Conservation (phyloP, 2,329 filamentous ascomycete species). For the Dactylellina parvicollis region DNA sequence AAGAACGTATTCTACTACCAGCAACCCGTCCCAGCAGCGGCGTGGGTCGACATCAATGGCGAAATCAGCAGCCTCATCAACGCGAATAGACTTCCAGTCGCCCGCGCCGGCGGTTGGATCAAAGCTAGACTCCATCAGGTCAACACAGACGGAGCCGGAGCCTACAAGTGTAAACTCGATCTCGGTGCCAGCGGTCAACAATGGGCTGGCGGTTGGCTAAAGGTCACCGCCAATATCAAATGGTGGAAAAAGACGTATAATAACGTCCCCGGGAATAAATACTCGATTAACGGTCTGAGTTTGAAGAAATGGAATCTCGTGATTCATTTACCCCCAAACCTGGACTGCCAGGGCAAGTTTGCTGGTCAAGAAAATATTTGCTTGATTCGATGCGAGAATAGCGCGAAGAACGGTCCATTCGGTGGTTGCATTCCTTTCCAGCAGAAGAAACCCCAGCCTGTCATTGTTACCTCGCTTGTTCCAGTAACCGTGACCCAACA, state of each 20-base stretch:
- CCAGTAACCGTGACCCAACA: no score
- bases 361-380: not conserved
- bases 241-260: conserved; percentile 4
- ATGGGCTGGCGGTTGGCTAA: conserved; percentile 58
- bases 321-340: not conserved
- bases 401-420: conserved; percentile 14
- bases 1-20: conserved; percentile 13
- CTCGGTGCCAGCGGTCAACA: not conserved
- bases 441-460: not conserved
- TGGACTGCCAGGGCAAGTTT: conserved; percentile 1
- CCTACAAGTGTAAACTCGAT: conserved; percentile 15
- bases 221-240: conserved; percentile 57
- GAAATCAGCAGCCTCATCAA: not conserved
- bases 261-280: conserved; percentile 22
- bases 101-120: not conserved
- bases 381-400: conserved; percentile 13
- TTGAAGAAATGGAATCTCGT: conserved; percentile 7
- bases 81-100: not conserved
- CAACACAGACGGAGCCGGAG: conserved; percentile 16
- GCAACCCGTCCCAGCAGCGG: not conserved
- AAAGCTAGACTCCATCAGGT: conserved; percentile 18
- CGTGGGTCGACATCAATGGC: not conserved
- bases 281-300: not conserved
- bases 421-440: conserved; percentile 28
- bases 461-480: not conserved